phyloP scores from a whole-genome alignment of 441 rosid species.

The Euphorbia celastroides region DNA sequence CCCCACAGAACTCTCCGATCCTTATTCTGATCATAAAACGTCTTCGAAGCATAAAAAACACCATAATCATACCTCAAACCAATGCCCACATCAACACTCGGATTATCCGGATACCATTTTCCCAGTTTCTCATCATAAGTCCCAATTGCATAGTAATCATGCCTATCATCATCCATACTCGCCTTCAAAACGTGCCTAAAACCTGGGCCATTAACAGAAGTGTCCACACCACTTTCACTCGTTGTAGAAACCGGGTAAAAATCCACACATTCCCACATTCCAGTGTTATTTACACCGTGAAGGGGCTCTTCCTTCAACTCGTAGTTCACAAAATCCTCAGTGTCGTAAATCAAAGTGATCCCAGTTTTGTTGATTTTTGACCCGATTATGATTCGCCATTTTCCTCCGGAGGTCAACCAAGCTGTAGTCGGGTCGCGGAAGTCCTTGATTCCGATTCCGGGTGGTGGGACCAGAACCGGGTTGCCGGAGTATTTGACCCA shows the following conservation, averaged over 20 bases:
- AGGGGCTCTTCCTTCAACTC: slow-evolving; percentile 28
- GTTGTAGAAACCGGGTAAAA: slow-evolving; percentile 61
- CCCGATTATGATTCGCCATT: slow-evolving; percentile 60
- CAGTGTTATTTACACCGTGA: slow-evolving; percentile 64
- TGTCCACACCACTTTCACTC: slow-evolving; percentile 49
- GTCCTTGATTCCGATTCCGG: slow-evolving; percentile 40
- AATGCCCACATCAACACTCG: slow-evolving; percentile 68
- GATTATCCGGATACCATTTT: slow-evolving; percentile 68
- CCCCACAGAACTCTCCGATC: slow-evolving; percentile 81
- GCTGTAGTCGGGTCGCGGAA: slow-evolving; percentile 82
- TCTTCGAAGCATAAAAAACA: slow-evolving; percentile 80
- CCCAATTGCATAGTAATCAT: slow-evolving; percentile 82
- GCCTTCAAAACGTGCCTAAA: slow-evolving; percentile 80
- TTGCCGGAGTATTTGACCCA: slow-evolving; percentile 65
- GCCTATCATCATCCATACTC: slow-evolving; percentile 71
- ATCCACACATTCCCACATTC: slow-evolving; percentile 93
- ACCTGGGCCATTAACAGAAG: slow-evolving; percentile 53
- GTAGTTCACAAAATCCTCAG: slow-evolving; percentile 45
- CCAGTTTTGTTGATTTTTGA: slow-evolving; percentile 48
- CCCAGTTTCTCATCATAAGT: slow-evolving; percentile 52
- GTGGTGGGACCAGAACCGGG: slow-evolving; percentile 65
- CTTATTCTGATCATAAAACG: slow-evolving; percentile 71
- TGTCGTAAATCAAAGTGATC: slow-evolving; percentile 53
- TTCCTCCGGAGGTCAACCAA: slow-evolving; percentile 57
- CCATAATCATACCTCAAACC: slow-evolving; percentile 89